Evolutionary conservation across 176 grass and related monocot genomes (phyloP).

Genomic region (Areca catechu): DNA sequence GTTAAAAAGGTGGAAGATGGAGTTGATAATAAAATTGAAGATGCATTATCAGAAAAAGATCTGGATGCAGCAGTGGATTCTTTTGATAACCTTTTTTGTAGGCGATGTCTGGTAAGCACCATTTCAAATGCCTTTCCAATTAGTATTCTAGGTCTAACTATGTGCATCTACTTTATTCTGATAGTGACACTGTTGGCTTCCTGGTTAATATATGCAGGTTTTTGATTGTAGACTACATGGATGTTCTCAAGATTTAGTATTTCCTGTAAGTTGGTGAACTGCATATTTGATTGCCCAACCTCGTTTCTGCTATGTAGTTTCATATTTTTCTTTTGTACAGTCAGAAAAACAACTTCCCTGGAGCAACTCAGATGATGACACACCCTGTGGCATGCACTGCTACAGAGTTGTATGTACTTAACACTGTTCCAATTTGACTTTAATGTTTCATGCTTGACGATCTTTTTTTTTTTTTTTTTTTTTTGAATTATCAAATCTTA

Average conservation of each 20-base stretch:
- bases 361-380: constrained; percentile 52
- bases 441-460: background rate
- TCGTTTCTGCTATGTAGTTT: constrained; percentile 16
- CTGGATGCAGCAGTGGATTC: constrained; percentile 94
- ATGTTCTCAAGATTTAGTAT: constrained; percentile 96
- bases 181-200: background rate
- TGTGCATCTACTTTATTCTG: too few relatives aligned
- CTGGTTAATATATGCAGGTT: constrained; percentile 38
- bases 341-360: constrained; percentile 70
- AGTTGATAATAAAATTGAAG: constrained; percentile 47
- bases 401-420: constrained; percentile 60
- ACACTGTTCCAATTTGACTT: background rate
- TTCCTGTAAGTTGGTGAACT: constrained; percentile 65
- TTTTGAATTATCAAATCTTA: background rate
- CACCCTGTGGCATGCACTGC: constrained; percentile 75
- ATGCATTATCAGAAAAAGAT: constrained; percentile 81
- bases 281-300: constrained; percentile 24
- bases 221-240: constrained; percentile 96
- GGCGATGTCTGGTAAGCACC: constrained; percentile 68
- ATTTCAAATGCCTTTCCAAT: background rate
- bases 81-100: constrained; percentile 96
- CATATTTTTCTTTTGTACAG: constrained; percentile 30
- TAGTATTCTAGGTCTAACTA: too few relatives aligned
- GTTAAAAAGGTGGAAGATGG: constrained; percentile 27
- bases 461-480: constrained; percentile 9